Base-by-base conservation (phyloP, 257 asterid species). In the Linaria vulgaris region DNA sequence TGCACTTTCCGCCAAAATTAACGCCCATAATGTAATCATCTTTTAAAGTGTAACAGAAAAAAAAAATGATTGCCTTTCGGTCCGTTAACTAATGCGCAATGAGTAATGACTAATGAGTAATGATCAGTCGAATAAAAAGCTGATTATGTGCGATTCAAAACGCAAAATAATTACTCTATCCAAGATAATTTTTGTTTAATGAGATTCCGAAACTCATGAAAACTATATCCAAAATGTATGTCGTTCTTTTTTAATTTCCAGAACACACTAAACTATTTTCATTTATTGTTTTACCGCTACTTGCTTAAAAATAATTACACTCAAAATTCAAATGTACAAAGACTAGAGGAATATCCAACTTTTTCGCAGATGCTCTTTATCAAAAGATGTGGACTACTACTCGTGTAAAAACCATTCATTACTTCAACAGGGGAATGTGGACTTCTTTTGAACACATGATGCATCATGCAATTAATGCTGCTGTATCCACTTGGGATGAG, bases 361-460 rank as follows among this genome's bases (percentile, higher is more conserved):
- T 30, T 17, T 12, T n/a, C 2, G 5, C 0, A 25, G 31, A 37
- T 9, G 56, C 27, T 3, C 14, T 50, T 50, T 10, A 50, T 37
- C 30, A 17, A 10, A n/a, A 34, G 48, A 57, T 57, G 63, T 37
- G 48, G 21, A 47, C 53, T 47, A 47, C 12, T 17, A 22, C 53
- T 15, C 22, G 4, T 9, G 11, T 34, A 34, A 47, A 47, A 47
- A 47, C 10, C 53, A n/a, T 47, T 47, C 53, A 47, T 47, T 47
- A 47, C 53, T 23, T 47, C 53, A 47, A 47, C 21, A n/a, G 15
- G 4, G 10, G 53, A 47, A 47, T 47, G 17, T 47, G 21, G 21
- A 37, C 7, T 24, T 34, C 61, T 48, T 25, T 43, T 48, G 59
- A 27, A 63, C 66, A 41, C 56, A 39, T 52, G 43, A 38, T 27